phyloP scores from a whole-genome alignment of 768 basidiomycete species.

The Coprinopsis cinerea region DNA sequence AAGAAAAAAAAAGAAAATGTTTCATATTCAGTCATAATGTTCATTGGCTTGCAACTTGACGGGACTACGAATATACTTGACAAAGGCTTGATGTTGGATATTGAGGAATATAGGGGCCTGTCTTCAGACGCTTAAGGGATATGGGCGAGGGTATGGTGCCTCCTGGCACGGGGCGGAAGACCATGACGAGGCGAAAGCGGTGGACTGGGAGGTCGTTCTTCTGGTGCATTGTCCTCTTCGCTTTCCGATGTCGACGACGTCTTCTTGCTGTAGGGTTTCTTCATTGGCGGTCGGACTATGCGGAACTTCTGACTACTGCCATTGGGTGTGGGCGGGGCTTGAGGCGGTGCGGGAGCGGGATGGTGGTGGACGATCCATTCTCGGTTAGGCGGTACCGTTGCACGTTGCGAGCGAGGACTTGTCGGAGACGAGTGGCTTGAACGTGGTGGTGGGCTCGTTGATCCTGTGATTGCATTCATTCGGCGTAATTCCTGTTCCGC shows the following conservation, averaged over 20 bases:
- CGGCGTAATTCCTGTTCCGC: background rate
- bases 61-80: background rate
- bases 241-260: background rate
- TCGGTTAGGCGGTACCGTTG: background rate
- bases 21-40: background rate
- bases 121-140: background rate
- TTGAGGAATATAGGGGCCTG: background rate
- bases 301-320: conserved; percentile 3
- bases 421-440: background rate
- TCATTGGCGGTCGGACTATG: conserved; percentile 1
- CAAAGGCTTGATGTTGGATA: background rate
- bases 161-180: background rate
- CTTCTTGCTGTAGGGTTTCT: conserved; percentile 2
- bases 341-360: background rate
- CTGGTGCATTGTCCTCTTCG: background rate
- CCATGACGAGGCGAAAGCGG: background rate
- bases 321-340: background rate
- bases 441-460: background rate
- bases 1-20: background rate
- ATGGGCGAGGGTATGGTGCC: background rate
- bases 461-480: background rate
- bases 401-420: background rate
- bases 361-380: background rate
- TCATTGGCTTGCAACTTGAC: background rate
- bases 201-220: background rate